Base-by-base conservation (phyloP, 805 yeast genomes). In the Saturnispora mendoncae region DNA sequence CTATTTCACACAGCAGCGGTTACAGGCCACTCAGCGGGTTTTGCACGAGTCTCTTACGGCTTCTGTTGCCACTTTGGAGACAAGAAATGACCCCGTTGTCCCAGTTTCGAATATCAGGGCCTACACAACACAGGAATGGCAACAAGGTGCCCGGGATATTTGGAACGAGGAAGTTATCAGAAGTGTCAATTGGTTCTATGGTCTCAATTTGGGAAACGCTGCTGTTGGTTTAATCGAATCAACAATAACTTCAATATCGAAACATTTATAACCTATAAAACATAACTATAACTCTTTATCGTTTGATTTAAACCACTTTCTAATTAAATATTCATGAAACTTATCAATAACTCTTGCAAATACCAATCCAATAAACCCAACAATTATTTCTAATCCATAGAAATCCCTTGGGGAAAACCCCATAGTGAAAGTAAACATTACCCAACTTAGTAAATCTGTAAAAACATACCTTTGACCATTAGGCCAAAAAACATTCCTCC, bases 381-480 rank as follows among this genome's bases (percentile, higher is more conserved):
- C 29, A 2, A 73, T 31, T 42, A 66, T 53, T 66, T 68, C 84
- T 1, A 79, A 47, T 2, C 76, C 42, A 50, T 78, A 73, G 59
- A 74, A 70, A 34, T 66, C 66, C 24, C 92, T 65, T 7, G 94
- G 94, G 42, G 78, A 67, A 36, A 76, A 66, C 2, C 95, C 94
- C 46, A 85, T 64, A 52, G 73, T 72, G 20, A 80, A 66, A 34
- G 78, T 66, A 51, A 78, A 77, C 31, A 92, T 63, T 1, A 84
- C 60, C 90, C 94, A 87, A 4, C 95, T 95, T 29, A 87, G 72
- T 14, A 74, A 62, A 59, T 92, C 98, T 0, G 97, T 90, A 38
- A 78, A 78, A 8, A 88, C 68, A 38, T 81, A 77, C 43, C 81
- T 80, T 41, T 78, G 71, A 1, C 97, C 97, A 14, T 61, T 56